Conservation (phyloP, 768 basidiomycete species). For the Galerina sulciceps region DNA sequence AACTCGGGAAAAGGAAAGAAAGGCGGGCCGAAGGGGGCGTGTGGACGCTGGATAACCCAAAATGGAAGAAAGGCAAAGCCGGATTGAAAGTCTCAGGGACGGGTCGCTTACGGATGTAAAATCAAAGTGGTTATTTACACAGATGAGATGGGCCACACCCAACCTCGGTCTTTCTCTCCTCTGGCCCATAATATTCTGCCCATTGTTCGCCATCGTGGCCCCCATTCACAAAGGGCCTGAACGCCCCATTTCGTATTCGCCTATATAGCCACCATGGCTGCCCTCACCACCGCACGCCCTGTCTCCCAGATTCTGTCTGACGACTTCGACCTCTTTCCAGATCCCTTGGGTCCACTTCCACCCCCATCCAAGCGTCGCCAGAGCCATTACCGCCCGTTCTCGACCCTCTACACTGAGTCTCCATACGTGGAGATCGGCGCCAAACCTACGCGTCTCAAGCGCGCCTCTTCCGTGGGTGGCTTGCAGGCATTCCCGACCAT, state of each 20-base stretch:
- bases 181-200: background rate
- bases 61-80: conserved; percentile 13
- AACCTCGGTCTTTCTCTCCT: conserved; percentile 1
- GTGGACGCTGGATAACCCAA: conserved; percentile 9
- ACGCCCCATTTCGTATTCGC: conserved; percentile 14
- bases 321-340: conserved; percentile 11
- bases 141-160: background rate
- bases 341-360: background rate
- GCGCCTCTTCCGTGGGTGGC: conserved; percentile 35
- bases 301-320: conserved; percentile 8
- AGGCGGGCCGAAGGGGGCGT: conserved; percentile 15
- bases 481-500: conserved; percentile 27
- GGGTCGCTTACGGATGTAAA: too few relatives aligned
- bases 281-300: conserved; percentile 7
- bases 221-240: conserved; percentile 17
- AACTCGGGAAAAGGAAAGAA: background rate
- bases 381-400: conserved; percentile 46
- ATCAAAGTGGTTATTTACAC: too few relatives aligned
- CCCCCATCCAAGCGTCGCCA: conserved; percentile 13
- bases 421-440: conserved; percentile 21
- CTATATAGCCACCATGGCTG: conserved; percentile 21
- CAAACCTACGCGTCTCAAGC: conserved; percentile 21
- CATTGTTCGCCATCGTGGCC: conserved; percentile 9
- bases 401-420: conserved; percentile 33
- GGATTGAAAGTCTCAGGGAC: background rate